Evolutionary conservation across 495 filamentous ascomycete species (phyloP).

Genomic region (Staphylotrichum longicolle): DNA sequence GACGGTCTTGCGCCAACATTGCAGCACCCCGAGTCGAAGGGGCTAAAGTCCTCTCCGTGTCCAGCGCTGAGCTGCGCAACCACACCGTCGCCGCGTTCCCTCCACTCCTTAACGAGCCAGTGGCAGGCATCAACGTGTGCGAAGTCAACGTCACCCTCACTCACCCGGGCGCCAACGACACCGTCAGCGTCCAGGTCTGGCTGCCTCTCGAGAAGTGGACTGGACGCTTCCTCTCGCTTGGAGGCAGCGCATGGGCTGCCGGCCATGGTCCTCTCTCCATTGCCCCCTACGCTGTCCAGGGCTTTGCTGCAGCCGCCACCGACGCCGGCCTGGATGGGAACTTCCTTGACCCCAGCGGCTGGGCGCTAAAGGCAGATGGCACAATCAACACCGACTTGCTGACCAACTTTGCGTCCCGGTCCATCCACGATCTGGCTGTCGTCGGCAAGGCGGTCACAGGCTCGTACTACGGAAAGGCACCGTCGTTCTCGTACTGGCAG

Average conservation of each 20-base stretch:
- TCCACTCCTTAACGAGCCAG: neutral
- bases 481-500: neutral
- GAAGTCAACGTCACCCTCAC: slow-evolving; percentile 4
- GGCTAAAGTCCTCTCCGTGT: neutral
- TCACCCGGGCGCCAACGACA: slow-evolving; percentile 7
- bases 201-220: neutral
- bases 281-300: neutral
- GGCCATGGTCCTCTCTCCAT: neutral
- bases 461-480: neutral
- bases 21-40: neutral
- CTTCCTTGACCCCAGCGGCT: neutral
- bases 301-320: slow-evolving; percentile 1
- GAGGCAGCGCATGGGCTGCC: slow-evolving; percentile 2
- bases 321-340: neutral
- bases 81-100: neutral
- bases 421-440: neutral
- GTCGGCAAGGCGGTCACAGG: slow-evolving; percentile 1
- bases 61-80: neutral
- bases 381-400: neutral
- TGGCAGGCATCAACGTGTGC: slow-evolving; percentile 5
- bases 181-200: slow-evolving; percentile 7
- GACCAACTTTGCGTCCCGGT: slow-evolving; percentile 2
- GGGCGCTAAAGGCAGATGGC: slow-evolving; percentile 3
- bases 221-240: neutral
- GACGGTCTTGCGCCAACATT: neutral